A percentile compares a stretch with the other conserved stretches of the same genome.
Conservation (phyloP, 495 filamentous ascomycete species). For the Podospora pseudopauciseta region DNA sequence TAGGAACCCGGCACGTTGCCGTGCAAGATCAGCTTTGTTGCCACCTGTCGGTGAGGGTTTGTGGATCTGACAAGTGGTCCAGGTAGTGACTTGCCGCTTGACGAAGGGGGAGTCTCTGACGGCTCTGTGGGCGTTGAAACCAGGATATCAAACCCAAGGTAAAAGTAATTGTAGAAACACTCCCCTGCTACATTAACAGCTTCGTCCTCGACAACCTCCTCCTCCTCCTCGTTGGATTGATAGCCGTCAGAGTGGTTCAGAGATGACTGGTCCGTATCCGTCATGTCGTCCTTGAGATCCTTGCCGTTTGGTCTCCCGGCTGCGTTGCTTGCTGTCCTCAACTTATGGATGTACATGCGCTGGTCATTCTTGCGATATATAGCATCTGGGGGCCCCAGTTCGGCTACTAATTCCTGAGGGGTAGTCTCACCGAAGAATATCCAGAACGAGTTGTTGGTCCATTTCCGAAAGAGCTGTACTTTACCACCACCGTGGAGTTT, state of each 20-base stretch:
- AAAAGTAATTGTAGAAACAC: slow-evolving; percentile 96
- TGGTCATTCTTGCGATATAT: slow-evolving; percentile 93
- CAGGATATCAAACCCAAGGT: slow-evolving; percentile 91
- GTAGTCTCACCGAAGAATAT: slow-evolving; percentile 77
- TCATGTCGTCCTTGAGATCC: slow-evolving; percentile 54
- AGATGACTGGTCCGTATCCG: slow-evolving; percentile 82
- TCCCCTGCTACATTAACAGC: slow-evolving; percentile 56
- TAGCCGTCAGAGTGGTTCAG: slow-evolving; percentile 71
- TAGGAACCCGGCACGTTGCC: slow-evolving; percentile 94
- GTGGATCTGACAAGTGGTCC: slow-evolving; percentile 37
- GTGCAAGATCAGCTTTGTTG: slow-evolving; percentile 86
- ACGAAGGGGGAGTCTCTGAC: slow-evolving; percentile 60
- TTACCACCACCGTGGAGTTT: slow-evolving; percentile 69
- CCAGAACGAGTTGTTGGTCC: slow-evolving; percentile 54
- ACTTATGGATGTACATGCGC: slow-evolving; percentile 81
- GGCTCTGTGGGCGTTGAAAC: slow-evolving; percentile 69
- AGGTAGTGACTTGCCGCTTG: slow-evolving; percentile 27
- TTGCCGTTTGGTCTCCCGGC: slow-evolving; percentile 46
- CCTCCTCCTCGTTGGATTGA: slow-evolving; percentile 50
- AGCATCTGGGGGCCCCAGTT: slow-evolving; percentile 90
- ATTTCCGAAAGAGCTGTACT: slow-evolving; percentile 67
- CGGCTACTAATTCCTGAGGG: slow-evolving; percentile 82
- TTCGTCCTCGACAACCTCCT: slow-evolving; percentile 54
- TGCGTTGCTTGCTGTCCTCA: slow-evolving; percentile 45
- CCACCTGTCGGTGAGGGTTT: slow-evolving; percentile 62